These are phyloP conservation scores for Colletotrichum acutatum DNA, from an alignment of 2,329 filamentous ascomycete species.

Conservation along the genomic window DNA sequence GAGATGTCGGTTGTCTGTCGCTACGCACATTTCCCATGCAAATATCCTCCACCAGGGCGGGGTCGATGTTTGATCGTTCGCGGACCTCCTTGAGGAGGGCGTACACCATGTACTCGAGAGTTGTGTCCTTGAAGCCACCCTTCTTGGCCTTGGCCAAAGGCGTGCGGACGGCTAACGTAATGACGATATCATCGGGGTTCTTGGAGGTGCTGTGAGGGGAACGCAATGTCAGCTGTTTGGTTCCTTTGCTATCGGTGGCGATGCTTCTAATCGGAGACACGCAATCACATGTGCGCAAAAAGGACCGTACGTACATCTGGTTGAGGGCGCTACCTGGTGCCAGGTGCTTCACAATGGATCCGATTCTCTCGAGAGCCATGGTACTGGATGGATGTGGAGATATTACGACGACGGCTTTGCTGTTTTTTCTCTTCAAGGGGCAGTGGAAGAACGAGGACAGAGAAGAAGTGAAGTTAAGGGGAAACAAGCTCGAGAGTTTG, in stretches of 20 bases:
- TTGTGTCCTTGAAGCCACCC: constrained; percentile 95
- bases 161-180: constrained; percentile 90
- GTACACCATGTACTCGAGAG: constrained; percentile 87
- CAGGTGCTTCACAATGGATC: constrained; percentile 88
- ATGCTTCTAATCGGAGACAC: background rate
- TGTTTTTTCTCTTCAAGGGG: background rate
- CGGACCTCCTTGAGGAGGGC: constrained; percentile 82
- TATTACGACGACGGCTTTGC: background rate
- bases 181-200: constrained; percentile 96
- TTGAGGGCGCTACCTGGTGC: constrained; percentile 77
- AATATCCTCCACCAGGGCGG: constrained; percentile 86
- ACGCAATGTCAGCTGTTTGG: constrained; percentile 35
- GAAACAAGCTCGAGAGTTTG: constrained; percentile 28
- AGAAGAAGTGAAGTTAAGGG: background rate
- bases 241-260: background rate
- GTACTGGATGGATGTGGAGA: constrained; percentile 40
- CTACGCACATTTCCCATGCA: constrained; percentile 85
- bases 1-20: too few relatives aligned
- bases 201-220: constrained; percentile 76
- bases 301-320: constrained; percentile 73
- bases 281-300: constrained; percentile 25
- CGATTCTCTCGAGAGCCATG: constrained; percentile 89
- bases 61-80: constrained; percentile 80
- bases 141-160: constrained; percentile 89
- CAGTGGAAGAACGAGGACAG: background rate